A percentile compares a stretch with the other conserved stretches of the same genome.
These are phyloP conservation scores for Eutypella sp. DNA, from an alignment of 2,329 filamentous ascomycete species.

Conservation along the genomic window DNA sequence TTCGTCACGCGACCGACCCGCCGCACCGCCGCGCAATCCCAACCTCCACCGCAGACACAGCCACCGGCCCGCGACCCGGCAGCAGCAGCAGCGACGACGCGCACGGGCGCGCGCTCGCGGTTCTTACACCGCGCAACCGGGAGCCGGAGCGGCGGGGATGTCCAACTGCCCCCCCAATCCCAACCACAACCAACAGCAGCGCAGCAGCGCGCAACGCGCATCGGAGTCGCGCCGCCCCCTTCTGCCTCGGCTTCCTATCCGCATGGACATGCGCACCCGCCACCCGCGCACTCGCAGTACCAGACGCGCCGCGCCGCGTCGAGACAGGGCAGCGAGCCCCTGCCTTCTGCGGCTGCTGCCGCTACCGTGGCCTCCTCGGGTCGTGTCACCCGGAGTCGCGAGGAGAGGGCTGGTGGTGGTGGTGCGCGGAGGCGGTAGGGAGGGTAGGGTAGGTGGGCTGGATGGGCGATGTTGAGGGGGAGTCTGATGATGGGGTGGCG, in stretches of 20 bases:
- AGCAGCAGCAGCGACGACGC: neutral
- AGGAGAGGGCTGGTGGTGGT: neutral
- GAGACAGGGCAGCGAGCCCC: constrained; percentile 1
- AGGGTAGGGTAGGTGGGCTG: neutral
- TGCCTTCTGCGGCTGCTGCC: neutral
- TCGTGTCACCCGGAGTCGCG: neutral
- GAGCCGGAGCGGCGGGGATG: constrained; percentile 7
- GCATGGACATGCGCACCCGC: constrained; percentile 9
- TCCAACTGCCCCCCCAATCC: constrained; percentile 10
- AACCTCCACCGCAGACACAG: constrained; percentile 13
- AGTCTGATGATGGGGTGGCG: neutral
- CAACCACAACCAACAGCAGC: constrained; percentile 10
- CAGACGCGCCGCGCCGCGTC: constrained; percentile 7
- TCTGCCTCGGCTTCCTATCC: neutral
- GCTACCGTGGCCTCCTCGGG: neutral
- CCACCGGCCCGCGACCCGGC: constrained; percentile 12
- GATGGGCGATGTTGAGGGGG: neutral
- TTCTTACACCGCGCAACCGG: neutral
- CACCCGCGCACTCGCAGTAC: constrained; percentile 3
- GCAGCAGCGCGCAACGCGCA: neutral
- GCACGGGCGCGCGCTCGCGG: neutral
- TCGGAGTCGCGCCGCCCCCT: neutral
- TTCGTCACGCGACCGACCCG: constrained; percentile 17
- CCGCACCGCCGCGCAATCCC: constrained; percentile 12
- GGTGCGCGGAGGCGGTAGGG: neutral